A percentile compares a stretch with the other conserved stretches of the same genome.
phyloP scores from a whole-genome alignment of 768 basidiomycete genomes.

The Trametes coccinea region DNA sequence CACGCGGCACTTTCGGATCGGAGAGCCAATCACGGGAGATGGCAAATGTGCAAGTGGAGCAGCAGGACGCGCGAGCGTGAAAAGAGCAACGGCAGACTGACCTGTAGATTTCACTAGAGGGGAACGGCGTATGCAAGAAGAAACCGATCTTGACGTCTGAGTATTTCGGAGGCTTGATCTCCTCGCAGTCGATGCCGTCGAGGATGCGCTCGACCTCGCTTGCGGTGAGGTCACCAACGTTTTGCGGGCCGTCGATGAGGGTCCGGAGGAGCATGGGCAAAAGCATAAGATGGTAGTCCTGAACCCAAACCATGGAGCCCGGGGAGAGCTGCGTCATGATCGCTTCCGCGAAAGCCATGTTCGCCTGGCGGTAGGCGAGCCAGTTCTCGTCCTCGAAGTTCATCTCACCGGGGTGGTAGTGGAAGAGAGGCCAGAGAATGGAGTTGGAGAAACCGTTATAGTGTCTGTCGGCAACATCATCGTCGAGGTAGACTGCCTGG shows the following conservation, averaged over 20 bases:
- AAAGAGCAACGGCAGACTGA: conserved; percentile 37
- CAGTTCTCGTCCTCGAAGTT: conserved; percentile 99
- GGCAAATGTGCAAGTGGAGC: conserved; percentile 5
- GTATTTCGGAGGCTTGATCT: conserved; percentile 41
- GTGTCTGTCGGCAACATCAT: conserved; percentile 97
- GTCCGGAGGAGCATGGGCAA: conserved; percentile 93
- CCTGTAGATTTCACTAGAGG: conserved; percentile 97
- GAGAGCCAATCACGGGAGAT: conserved; percentile 14
- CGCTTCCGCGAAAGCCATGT: conserved; percentile 90
- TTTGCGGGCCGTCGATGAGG: conserved; percentile 71
- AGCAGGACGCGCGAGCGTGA: background rate
- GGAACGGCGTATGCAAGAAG: conserved; percentile 98
- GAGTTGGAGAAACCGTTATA: conserved; percentile 99
- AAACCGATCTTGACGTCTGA: conserved; percentile 92
- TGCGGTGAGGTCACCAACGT: conserved; percentile 55
- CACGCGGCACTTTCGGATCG: conserved; percentile 12
- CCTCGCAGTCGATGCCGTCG: conserved; percentile 65
- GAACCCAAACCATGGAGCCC: conserved; percentile 98
- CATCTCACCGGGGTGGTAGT: conserved; percentile 99
- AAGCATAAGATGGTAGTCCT: conserved; percentile 98
- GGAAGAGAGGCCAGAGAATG: conserved; percentile 99
- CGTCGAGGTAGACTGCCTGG: conserved; percentile 96
- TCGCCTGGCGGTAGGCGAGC: conserved; percentile 97
- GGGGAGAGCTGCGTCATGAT: conserved; percentile 77
- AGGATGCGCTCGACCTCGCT: conserved; percentile 68